Evolutionary conservation across 768 basidiomycete genomes (phyloP), one percentile per base, ranked within the genome.

Genomic region (Fomitopsis serialis): DNA sequence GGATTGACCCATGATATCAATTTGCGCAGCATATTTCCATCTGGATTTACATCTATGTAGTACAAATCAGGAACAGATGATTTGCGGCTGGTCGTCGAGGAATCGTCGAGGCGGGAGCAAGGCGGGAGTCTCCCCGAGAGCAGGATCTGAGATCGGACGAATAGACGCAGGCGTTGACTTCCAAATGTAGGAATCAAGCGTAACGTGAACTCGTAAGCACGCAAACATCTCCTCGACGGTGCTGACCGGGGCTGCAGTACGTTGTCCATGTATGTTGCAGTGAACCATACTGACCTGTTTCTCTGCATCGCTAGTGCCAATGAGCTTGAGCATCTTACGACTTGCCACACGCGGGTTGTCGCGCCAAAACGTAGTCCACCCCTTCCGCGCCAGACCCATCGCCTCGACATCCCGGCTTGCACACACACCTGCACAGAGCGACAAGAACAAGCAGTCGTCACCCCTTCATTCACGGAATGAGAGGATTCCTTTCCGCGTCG

Each of bases 401-500:
- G 37, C 37, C 5, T 32, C 29, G 5, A 32, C 37, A 40, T 15
- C 37, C 37, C 19, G 15, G 5, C 15, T 19, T 15, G 15, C 15
- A 15, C 13, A 19, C 37, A 17, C 37, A 40, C 37, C 19, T 17
- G 37, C 37, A 19, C 37, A 48, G 9, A 21, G 44, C 12, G 19
- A 50, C 10, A 24, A 42, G 37, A 54, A 52, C 19, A 42, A 50
- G n/a, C 24, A n/a, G n/a, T 50, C 7, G 52, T 9, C n/a, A 35
- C 9, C 34, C 34, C 37, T 40, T 19, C 50, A 57, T 10, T 53
- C 53, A 1, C 61, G 61, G 15, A 74, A 77, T 62, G 66, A 72
- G 12, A 66, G 75, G 0, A 85, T 85, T 52, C 69, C 66, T 0
- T 66, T 68, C 62, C 23, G 54, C 1, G 51, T 62, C 47, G 80